A percentile compares a stretch with the other conserved stretches of the same genome.
Evolutionary conservation across 1,139 yeast species (phyloP).

Genomic region (Geotrichum candidum): DNA sequence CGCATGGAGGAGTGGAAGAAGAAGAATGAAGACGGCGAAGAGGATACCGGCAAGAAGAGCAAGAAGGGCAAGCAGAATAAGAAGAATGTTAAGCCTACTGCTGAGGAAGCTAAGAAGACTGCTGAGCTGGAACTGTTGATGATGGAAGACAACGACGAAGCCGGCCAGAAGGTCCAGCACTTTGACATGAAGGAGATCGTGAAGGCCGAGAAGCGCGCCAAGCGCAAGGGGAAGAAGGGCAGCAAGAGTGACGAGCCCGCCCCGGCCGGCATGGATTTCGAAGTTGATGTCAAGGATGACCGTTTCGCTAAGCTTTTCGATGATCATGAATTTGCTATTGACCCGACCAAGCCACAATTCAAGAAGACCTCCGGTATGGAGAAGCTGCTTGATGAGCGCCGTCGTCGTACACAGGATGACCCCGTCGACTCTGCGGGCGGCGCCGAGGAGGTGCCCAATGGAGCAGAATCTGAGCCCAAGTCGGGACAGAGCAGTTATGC

Average conservation of each 20-base stretch:
- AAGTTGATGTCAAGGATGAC: slow-evolving; percentile 72
- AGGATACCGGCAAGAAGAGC: slow-evolving; percentile 32
- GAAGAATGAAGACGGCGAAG: slow-evolving; percentile 43
- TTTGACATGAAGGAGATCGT: slow-evolving; percentile 59
- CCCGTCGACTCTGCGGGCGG: background rate
- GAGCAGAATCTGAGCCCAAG: background rate
- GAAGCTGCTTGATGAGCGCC: slow-evolving; percentile 67
- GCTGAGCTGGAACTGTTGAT: slow-evolving; percentile 72
- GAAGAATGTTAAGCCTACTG: slow-evolving; percentile 21
- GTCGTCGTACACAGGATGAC: slow-evolving; percentile 41
- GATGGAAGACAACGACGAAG: slow-evolving; percentile 59
- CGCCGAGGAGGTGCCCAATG: slow-evolving; percentile 3
- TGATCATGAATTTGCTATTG: slow-evolving; percentile 81
- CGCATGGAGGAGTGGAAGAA: slow-evolving; percentile 71
- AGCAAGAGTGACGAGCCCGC: slow-evolving; percentile 46
- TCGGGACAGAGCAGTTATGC: slow-evolving; percentile 6
- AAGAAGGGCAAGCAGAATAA: slow-evolving; percentile 27
- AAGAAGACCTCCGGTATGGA: slow-evolving; percentile 86
- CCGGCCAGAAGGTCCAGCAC: slow-evolving; percentile 46
- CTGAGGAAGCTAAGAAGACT: slow-evolving; percentile 38
- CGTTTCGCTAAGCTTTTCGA: slow-evolving; percentile 87
- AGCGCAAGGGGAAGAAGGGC: slow-evolving; percentile 54
- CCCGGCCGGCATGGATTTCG: slow-evolving; percentile 23
- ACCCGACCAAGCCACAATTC: slow-evolving; percentile 78
- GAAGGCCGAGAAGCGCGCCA: slow-evolving; percentile 43